phyloP scores from a whole-genome alignment of 192 early-diverging fungal species.

The Spizellomyces punctatus region DNA sequence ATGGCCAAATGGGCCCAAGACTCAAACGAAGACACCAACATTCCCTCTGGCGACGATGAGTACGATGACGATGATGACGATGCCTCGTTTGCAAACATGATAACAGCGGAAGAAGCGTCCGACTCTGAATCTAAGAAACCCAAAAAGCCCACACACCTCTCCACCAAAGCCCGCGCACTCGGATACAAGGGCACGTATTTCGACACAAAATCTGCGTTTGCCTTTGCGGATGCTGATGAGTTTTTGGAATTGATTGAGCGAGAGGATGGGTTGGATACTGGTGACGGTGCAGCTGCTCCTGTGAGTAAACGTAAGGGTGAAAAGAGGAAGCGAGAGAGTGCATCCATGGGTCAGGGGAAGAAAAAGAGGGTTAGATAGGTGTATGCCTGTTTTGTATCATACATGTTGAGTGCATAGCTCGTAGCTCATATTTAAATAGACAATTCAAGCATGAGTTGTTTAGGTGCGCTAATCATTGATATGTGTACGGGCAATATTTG shows the following conservation, averaged over 20 bases:
- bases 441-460: too few species aligned
- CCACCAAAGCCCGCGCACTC: conserved; percentile 53
- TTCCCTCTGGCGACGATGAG: neutral
- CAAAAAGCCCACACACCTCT: conserved; percentile 45
- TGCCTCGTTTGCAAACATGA: neutral
- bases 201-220: conserved; percentile 53
- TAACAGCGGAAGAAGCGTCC: conserved; percentile 5
- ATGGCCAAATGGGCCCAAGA: conserved; percentile 31
- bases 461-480: too few species aligned
- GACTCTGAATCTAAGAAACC: conserved; percentile 36
- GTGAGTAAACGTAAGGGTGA: too few species aligned
- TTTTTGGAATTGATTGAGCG: conserved; percentile 51
- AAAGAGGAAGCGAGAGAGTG: too few species aligned
- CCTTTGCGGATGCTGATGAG: conserved; percentile 67
- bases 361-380: too few species aligned
- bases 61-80: conserved; percentile 15
- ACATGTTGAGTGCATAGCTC: too few species aligned
- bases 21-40: conserved; percentile 17
- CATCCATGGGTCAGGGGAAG: too few species aligned
- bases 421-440: too few species aligned
- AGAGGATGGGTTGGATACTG: conserved; percentile 50
- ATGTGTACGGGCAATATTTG: too few species aligned
- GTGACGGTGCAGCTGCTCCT: conserved; percentile 6
- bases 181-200: conserved; percentile 61
- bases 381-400: too few species aligned